phyloP scores from a whole-genome alignment of 192 early-diverging fungal species.

The Gamsiella multidivaricata region DNA sequence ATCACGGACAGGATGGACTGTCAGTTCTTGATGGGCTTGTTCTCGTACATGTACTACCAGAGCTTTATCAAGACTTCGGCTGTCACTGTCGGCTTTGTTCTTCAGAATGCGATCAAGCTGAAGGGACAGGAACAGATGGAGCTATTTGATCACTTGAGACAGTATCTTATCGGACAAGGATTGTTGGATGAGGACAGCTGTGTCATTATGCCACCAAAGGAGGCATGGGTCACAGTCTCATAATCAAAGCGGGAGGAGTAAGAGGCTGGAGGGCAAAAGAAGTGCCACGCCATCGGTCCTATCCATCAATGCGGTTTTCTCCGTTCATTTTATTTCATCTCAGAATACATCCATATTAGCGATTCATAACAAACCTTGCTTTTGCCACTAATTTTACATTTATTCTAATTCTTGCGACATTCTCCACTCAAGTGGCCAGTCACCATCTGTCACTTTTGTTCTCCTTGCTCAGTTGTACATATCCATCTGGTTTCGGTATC shows the following conservation, averaged over 20 bases:
- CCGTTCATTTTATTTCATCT: too few relatives aligned
- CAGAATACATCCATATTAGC: too few relatives aligned
- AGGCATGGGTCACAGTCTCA: constrained; percentile 35
- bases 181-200: constrained; percentile 52
- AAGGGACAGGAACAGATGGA: constrained; percentile 53
- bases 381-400: too few relatives aligned
- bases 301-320: too few relatives aligned
- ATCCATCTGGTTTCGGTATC: too few relatives aligned
- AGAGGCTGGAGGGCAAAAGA: too few relatives aligned
- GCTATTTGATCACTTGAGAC: constrained; percentile 53
- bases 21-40: constrained; percentile 96
- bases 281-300: too few relatives aligned
- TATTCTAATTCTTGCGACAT: too few relatives aligned
- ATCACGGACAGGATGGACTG: constrained; percentile 98
- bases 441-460: too few relatives aligned
- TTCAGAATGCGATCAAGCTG: constrained; percentile 44
- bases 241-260: not conserved
- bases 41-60: constrained; percentile 91
- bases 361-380: too few relatives aligned
- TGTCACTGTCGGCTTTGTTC: constrained; percentile 43
- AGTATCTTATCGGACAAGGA: constrained; percentile 56
- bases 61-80: constrained; percentile 81
- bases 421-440: too few relatives aligned
- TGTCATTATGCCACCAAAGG: constrained; percentile 49
- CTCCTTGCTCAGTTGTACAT: too few relatives aligned